These are phyloP conservation scores for Pseudonectria buxi DNA, from an alignment of 2,329 filamentous ascomycete genomes.

Conservation along the genomic window DNA sequence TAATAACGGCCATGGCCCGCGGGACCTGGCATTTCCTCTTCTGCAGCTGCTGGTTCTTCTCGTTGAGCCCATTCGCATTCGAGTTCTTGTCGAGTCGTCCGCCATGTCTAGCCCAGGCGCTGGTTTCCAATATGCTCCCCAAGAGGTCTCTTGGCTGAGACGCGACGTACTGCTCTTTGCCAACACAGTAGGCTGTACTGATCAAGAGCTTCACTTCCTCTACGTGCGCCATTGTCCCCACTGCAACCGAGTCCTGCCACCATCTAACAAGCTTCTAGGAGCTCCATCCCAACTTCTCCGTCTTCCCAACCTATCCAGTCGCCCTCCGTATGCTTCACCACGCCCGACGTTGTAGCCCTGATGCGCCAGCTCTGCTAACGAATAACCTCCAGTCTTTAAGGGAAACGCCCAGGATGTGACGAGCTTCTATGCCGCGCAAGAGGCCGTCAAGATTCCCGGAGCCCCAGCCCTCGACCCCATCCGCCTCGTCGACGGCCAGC, in stretches of 20 bases:
- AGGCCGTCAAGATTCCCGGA: constrained; percentile 60
- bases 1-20: no score
- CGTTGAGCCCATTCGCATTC: not conserved
- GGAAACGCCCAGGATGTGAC: constrained; percentile 66
- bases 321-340: constrained; percentile 57
- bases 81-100: not conserved
- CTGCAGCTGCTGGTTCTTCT: not conserved
- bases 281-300: constrained; percentile 76
- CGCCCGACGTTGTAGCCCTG: not conserved
- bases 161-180: constrained; percentile 86
- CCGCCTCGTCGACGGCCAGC: constrained; percentile 77
- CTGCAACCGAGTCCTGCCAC: constrained; percentile 3
- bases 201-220: constrained; percentile 88
- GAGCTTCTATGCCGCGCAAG: constrained; percentile 73
- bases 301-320: constrained; percentile 84
- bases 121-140: constrained; percentile 73
- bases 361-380: constrained; percentile 3
- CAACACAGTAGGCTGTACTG: constrained; percentile 75
- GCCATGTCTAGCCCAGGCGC: constrained; percentile 45
- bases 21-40: no score
- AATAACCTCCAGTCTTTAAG: constrained; percentile 59
- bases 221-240: constrained; percentile 53
- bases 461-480: constrained; percentile 70
- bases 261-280: constrained; percentile 47
- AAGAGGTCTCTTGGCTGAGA: constrained; percentile 77